Percentiles rank a stretch among this genome's conserved stretches.
These are phyloP conservation scores for Cyberlindnera subsufficiens DNA, from an alignment of 805 yeast species.

Conservation along the genomic window DNA sequence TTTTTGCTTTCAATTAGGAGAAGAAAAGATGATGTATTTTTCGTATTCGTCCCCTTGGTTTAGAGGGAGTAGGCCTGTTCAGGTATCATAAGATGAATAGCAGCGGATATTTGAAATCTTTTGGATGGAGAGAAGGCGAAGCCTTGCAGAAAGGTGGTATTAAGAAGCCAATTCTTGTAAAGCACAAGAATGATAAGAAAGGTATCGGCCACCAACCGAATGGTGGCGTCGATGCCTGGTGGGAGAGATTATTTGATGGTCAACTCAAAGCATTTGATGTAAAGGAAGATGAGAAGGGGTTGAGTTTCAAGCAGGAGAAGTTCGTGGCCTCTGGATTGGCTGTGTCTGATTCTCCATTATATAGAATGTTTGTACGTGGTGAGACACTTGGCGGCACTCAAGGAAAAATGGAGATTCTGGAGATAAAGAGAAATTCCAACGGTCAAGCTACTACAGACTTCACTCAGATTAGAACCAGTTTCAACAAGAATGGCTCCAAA, in stretches of 20 bases:
- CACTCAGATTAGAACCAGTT: conserved; percentile 12
- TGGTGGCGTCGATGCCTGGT: conserved; percentile 78
- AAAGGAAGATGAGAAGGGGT: conserved; percentile 21
- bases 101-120: conserved; percentile 60
- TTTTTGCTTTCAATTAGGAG: background rate
- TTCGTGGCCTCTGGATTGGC: conserved; percentile 42
- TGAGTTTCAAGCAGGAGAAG: conserved; percentile 50
- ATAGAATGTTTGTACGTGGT: conserved; percentile 82
- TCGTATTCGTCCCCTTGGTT: no score
- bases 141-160: conserved; percentile 77
- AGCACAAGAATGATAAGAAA: conserved; percentile 83
- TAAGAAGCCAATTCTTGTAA: conserved; percentile 79
- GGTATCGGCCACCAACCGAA: conserved; percentile 74
- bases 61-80: no score
- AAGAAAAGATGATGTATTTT: no score
- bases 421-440: background rate
- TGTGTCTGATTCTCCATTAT: conserved; percentile 63
- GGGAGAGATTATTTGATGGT: conserved; percentile 95
- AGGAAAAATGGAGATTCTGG: conserved; percentile 28
- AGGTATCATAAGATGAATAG: conserved; percentile 54
- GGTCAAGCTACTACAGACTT: conserved; percentile 2
- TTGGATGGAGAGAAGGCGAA: conserved; percentile 92
- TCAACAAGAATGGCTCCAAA: conserved; percentile 1
- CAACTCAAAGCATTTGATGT: conserved; percentile 78
- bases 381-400: conserved; percentile 79